Evolutionary conservation across 2,329 filamentous ascomycete genomes (phyloP).

Genomic region (Pseudopyricularia cyperi): DNA sequence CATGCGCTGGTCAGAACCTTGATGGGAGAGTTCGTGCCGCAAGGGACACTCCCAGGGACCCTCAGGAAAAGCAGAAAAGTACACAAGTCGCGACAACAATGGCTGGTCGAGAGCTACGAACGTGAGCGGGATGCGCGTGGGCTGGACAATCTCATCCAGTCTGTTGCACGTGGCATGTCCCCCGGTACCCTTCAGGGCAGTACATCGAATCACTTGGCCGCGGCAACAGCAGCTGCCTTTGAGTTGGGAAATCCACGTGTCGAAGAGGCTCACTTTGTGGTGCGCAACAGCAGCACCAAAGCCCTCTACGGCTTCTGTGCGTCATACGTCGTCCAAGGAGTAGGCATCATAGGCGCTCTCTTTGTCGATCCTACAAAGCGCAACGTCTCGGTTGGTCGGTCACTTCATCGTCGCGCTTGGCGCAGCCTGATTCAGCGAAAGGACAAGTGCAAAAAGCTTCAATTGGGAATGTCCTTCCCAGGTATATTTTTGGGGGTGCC

Average conservation of each 20-base stretch:
- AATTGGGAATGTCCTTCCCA: slow-evolving; percentile 69
- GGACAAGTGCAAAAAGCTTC: slow-evolving; percentile 53
- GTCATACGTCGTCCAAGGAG: slow-evolving; percentile 65
- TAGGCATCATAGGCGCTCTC: slow-evolving; percentile 72
- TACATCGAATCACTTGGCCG: slow-evolving; percentile 19
- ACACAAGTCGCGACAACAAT: slow-evolving; percentile 81
- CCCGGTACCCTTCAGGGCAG: slow-evolving; percentile 26
- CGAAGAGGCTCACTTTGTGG: slow-evolving; percentile 77
- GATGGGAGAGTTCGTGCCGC: slow-evolving; percentile 58
- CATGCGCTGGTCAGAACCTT: slow-evolving; percentile 71
- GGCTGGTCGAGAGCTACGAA: slow-evolving; percentile 85
- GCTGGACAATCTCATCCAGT: slow-evolving; percentile 61
- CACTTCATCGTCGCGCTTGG: slow-evolving; percentile 74
- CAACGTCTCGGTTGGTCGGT: slow-evolving; percentile 81
- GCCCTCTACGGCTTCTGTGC: slow-evolving; percentile 86
- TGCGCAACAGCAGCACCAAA: slow-evolving; percentile 84
- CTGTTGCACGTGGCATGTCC: slow-evolving; percentile 54
- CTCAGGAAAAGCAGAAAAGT: slow-evolving; percentile 79
- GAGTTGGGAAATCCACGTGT: slow-evolving; percentile 57
- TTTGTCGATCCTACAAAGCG: slow-evolving; percentile 80
- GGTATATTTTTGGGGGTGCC: slow-evolving; percentile 82
- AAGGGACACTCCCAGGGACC: slow-evolving; percentile 54
- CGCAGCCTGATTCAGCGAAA: slow-evolving; percentile 58
- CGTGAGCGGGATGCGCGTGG: slow-evolving; percentile 61
- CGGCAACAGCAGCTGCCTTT: slow-evolving; percentile 62